Percentiles rank a stretch among this genome's conserved stretches.
phyloP scores from a whole-genome alignment of 371 early-diverging fungal genomes.

The Apophysomyces sp. region DNA sequence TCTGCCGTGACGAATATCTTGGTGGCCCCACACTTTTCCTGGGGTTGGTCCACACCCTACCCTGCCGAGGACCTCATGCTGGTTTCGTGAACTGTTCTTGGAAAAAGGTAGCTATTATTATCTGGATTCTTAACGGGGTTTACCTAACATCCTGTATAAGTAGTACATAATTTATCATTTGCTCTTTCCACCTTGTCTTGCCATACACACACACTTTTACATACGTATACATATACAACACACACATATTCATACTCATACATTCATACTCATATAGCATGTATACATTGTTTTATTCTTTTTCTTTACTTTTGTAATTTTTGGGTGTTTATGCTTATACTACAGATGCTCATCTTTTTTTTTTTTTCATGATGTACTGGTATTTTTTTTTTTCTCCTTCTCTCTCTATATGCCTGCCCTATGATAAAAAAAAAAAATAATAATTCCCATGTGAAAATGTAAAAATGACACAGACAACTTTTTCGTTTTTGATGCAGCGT shows the following conservation, averaged over 20 bases:
- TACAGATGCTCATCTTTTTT: not conserved
- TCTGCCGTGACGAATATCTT: too few relatives aligned
- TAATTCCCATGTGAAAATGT: conserved; percentile 1
- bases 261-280: not conserved
- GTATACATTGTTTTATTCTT: not conserved
- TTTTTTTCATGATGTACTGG: not conserved
- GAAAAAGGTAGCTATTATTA: not conserved
- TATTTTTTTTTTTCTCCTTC: not conserved
- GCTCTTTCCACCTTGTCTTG: not conserved
- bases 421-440: not conserved
- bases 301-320: not conserved
- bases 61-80: too few relatives aligned
- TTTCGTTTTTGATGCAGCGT: not conserved
- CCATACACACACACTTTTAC: not conserved
- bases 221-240: not conserved
- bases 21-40: too few relatives aligned
- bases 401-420: not conserved
- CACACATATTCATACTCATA: not conserved
- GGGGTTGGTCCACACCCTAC: too few relatives aligned
- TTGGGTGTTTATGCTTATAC: not conserved
- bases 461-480: not conserved
- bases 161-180: not conserved
- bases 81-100: not conserved
- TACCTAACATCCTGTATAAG: too few relatives aligned
- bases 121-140: too few relatives aligned